phyloP scores from a whole-genome alignment of 192 early-diverging fungal genomes.

The Podila horticola region DNA sequence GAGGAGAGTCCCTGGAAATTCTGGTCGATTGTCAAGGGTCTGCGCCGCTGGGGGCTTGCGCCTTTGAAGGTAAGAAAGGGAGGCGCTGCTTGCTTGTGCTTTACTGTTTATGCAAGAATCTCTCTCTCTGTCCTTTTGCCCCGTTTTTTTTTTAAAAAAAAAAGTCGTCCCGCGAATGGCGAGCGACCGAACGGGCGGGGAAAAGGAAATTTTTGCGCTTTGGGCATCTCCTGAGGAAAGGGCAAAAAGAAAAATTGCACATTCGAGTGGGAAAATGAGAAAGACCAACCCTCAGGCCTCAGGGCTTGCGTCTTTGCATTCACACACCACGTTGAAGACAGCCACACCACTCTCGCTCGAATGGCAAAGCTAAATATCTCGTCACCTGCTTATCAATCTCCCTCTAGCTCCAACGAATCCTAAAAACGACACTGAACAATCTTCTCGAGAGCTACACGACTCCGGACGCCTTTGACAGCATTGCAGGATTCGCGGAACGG shows the following conservation, averaged over 20 bases:
- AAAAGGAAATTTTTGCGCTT: too few species aligned
- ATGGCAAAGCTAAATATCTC: too few species aligned
- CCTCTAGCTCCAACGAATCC: conserved; percentile 38
- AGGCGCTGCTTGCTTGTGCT: conserved; percentile 3
- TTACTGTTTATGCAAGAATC: not conserved
- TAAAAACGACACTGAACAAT: conserved; percentile 20
- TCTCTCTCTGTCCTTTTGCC: not conserved
- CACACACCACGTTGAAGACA: too few species aligned
- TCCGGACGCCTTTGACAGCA: conserved; percentile 36
- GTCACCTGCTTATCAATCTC: too few species aligned
- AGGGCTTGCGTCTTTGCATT: not conserved
- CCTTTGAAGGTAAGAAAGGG: conserved; percentile 54
- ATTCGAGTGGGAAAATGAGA: not conserved
- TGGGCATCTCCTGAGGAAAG: not conserved
- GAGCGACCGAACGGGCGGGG: too few species aligned
- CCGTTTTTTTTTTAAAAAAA: not conserved
- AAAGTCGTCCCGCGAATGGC: too few species aligned
- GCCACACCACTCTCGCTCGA: too few species aligned
- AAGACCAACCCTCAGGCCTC: too few species aligned
- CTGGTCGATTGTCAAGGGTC: conserved; percentile 51
- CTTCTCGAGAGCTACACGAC: conserved; percentile 53
- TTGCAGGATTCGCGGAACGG: conserved; percentile 27
- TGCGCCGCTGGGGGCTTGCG: conserved; percentile 57
- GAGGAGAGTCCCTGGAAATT: conserved; percentile 54
- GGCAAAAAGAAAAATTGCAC: not conserved